These are phyloP conservation scores for Lecanosticta acicola DNA, from an alignment of 2,329 filamentous ascomycete genomes.

Conservation along the genomic window DNA sequence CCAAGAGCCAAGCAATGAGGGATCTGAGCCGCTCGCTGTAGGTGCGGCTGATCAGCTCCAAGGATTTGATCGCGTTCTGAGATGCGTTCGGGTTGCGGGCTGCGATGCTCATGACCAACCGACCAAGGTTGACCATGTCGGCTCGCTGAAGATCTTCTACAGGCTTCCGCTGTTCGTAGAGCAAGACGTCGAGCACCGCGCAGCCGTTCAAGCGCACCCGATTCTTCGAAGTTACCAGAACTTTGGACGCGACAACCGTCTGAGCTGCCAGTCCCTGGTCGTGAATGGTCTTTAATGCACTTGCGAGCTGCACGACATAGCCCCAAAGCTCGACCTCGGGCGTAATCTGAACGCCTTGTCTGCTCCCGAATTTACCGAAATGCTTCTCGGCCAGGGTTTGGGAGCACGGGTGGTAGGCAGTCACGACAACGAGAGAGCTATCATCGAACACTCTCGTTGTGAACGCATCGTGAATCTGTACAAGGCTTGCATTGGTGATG, in stretches of 20 bases:
- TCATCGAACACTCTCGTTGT: conserved; percentile 90
- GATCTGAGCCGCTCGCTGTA: conserved; percentile 77
- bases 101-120: conserved; percentile 74
- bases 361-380: conserved; percentile 39
- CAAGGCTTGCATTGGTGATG: conserved; percentile 73
- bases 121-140: conserved; percentile 79
- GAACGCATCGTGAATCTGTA: conserved; percentile 85
- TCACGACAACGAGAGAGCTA: conserved; percentile 88
- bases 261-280: conserved; percentile 73
- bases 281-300: conserved; percentile 82
- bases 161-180: conserved; percentile 66
- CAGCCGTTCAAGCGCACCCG: conserved; percentile 84
- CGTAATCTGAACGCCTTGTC: conserved; percentile 22
- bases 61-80: conserved; percentile 58
- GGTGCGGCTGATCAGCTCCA: conserved; percentile 69
- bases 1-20: conserved; percentile 75
- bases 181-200: conserved; percentile 81
- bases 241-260: conserved; percentile 79
- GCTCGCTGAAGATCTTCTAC: conserved; percentile 77
- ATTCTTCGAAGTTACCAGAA: conserved; percentile 85
- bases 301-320: conserved; percentile 87
- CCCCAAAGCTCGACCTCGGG: conserved; percentile 76
- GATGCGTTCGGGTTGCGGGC: conserved; percentile 48
- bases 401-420: conserved; percentile 85
- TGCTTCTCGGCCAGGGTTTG: conserved; percentile 86